Conservation (phyloP, 2,329 filamentous ascomycete species). For the Ramichloridium luteum region DNA sequence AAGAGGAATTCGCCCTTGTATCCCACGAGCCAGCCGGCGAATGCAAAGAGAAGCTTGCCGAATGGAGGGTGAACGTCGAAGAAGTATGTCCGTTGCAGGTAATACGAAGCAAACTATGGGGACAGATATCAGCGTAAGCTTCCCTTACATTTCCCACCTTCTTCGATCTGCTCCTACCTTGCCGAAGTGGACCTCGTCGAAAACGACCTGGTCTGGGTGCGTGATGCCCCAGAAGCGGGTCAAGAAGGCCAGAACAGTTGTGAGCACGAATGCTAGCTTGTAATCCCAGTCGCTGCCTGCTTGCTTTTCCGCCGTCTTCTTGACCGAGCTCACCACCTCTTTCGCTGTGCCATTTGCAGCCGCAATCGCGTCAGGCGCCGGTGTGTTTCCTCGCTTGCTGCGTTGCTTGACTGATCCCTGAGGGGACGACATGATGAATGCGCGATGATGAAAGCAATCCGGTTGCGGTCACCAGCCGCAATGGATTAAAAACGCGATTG, state of each 20-base stretch:
- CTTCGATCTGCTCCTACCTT: conserved; percentile 53
- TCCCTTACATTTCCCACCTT: too few relatives aligned
- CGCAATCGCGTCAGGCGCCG: conserved; percentile 10
- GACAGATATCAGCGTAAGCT: too few relatives aligned
- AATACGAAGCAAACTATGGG: conserved; percentile 48
- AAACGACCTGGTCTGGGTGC: conserved; percentile 92
- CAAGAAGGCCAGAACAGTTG: conserved; percentile 74
- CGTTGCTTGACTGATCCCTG: conserved; percentile 12
- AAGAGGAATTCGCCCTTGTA: conserved; percentile 97
- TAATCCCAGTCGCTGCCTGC: conserved; percentile 59
- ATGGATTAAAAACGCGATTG: neutral
- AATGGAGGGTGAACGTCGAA: conserved; percentile 99
- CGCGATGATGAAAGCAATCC: neutral
- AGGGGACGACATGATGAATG: conserved; percentile 8
- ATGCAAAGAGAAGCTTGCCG: conserved; percentile 91
- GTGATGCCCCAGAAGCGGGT: conserved; percentile 94
- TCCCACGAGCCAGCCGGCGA: conserved; percentile 94
- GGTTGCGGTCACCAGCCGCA: conserved; percentile 8
- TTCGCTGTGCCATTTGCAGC: conserved; percentile 22
- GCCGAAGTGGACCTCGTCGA: conserved; percentile 98
- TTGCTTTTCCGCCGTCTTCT: conserved; percentile 21
- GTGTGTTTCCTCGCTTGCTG: conserved; percentile 15
- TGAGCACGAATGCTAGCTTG: conserved; percentile 60
- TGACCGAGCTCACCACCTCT: conserved; percentile 28
- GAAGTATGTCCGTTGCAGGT: conserved; percentile 95